Conservation (phyloP, 805 yeast genomes). For the Teunomyces atbi region DNA sequence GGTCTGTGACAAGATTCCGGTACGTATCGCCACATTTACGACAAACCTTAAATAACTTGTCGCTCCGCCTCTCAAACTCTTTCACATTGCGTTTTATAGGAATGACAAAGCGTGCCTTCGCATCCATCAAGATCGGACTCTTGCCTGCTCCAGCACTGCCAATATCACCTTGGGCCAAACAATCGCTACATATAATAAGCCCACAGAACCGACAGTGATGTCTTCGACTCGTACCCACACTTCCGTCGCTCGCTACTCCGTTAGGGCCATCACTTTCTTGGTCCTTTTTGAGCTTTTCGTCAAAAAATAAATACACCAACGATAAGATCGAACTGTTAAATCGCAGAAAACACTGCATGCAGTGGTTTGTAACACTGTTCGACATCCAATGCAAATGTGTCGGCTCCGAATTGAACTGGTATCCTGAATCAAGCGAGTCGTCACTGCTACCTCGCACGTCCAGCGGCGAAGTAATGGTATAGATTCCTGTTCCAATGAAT, state of each 20-base stretch:
- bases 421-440: not conserved
- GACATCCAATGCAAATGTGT: conserved; percentile 55
- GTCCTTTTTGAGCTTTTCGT: conserved; percentile 2
- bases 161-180: conserved; percentile 12
- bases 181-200: conserved; percentile 37
- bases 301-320: conserved; percentile 8
- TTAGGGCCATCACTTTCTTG: conserved; percentile 1
- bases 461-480: conserved; percentile 9
- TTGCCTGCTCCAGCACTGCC: conserved; percentile 6
- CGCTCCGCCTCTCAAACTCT: conserved; percentile 7
- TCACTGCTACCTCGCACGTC: not conserved
- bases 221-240: conserved; percentile 13
- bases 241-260: not conserved
- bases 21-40: conserved; percentile 31
- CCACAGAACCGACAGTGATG: conserved; percentile 58
- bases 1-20: conserved; percentile 12
- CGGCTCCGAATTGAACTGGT: conserved; percentile 34
- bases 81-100: conserved; percentile 29
- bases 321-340: conserved; percentile 24
- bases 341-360: conserved; percentile 40
- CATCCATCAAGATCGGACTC: conserved; percentile 16
- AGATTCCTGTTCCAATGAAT: conserved; percentile 1
- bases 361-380: conserved; percentile 37
- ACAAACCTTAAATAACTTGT: conserved; percentile 31
- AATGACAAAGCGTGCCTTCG: conserved; percentile 32